A percentile compares a stretch with the other conserved stretches of the same genome.
These are phyloP conservation scores for Selaginella moellendorffii DNA, from an alignment of 75 land plant genomes.

Conservation along the genomic window DNA sequence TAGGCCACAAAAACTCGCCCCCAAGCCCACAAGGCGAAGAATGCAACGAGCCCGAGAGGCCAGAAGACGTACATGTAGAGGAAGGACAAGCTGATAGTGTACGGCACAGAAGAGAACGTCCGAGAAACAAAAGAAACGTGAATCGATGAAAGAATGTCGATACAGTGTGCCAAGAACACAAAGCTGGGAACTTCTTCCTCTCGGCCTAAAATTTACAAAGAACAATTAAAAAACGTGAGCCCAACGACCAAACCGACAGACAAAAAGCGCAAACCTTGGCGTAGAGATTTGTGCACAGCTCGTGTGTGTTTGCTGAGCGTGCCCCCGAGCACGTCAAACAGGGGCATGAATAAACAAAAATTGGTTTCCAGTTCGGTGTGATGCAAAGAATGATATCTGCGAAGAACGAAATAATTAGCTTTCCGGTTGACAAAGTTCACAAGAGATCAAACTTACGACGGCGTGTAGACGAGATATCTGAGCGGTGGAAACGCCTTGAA, in stretches of 20 bases:
- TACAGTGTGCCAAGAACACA: constrained; percentile 27
- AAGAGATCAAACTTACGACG: constrained; percentile 16
- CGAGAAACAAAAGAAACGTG: constrained; percentile 18
- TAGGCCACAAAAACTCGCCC: constrained; percentile 1
- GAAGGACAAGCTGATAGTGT: constrained; percentile 16
- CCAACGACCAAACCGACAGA: not conserved
- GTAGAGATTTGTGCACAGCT: constrained; percentile 9
- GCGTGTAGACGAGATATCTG: constrained; percentile 16
- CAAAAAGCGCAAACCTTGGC: constrained; percentile 8
- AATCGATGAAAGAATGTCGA: constrained; percentile 16
- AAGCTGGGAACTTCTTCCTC: constrained; percentile 16
- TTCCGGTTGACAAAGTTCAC: not conserved
- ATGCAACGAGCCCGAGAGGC: not conserved
- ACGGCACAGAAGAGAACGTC: constrained; percentile 25
- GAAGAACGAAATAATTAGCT: not conserved
- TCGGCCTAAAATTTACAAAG: constrained; percentile 10
- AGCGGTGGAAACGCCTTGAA: constrained; percentile 18
- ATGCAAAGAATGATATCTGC: constrained; percentile 35
- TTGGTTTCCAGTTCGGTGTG: constrained; percentile 26
- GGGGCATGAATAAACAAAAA: constrained; percentile 35
- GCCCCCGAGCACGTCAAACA: constrained; percentile 33
- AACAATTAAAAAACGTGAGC: not conserved
- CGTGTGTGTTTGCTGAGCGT: constrained; percentile 14
- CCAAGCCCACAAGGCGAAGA: constrained; percentile 10
- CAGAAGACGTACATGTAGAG: constrained; percentile 13